phyloP scores from a whole-genome alignment of 1,284 basidiomycete genomes.

The Sparassis latifolia region DNA sequence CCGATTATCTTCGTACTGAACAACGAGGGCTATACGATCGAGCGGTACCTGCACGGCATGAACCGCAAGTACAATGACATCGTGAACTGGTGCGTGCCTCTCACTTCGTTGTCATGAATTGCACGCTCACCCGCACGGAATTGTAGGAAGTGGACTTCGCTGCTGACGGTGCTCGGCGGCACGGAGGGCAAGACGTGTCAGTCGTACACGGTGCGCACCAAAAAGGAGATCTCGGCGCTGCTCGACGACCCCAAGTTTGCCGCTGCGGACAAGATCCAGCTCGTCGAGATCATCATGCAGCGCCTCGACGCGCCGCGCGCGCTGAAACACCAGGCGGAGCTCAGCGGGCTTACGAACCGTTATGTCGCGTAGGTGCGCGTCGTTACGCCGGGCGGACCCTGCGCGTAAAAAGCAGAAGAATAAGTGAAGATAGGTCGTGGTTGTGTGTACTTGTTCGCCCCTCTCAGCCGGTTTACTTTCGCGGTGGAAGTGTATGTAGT shows the following conservation, averaged over 20 bases:
- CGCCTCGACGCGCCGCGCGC: constrained; percentile 67
- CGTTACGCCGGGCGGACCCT: no score
- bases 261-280: constrained; percentile 57
- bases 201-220: constrained; percentile 63
- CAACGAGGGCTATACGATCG: constrained; percentile 88
- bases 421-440: no score
- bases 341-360: constrained; percentile 45
- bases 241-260: constrained; percentile 55
- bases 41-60: constrained; percentile 72
- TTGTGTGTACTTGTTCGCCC: no score
- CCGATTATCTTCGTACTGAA: constrained; percentile 86
- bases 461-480: no score
- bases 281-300: constrained; percentile 78
- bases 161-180: constrained; percentile 56
- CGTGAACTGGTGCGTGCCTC: constrained; percentile 43
- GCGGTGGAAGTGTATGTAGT: no score
- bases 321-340: constrained; percentile 45
- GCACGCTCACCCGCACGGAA: background rate
- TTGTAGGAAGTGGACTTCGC: constrained; percentile 47
- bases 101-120: background rate
- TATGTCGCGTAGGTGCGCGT: constrained; percentile 16
- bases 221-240: constrained; percentile 56
- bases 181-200: constrained; percentile 45
- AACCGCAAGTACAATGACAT: constrained; percentile 68
- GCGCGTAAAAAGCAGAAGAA: no score